phyloP scores from a whole-genome alignment of 2,329 filamentous ascomycete genomes.

The Orbilia brochopaga region DNA sequence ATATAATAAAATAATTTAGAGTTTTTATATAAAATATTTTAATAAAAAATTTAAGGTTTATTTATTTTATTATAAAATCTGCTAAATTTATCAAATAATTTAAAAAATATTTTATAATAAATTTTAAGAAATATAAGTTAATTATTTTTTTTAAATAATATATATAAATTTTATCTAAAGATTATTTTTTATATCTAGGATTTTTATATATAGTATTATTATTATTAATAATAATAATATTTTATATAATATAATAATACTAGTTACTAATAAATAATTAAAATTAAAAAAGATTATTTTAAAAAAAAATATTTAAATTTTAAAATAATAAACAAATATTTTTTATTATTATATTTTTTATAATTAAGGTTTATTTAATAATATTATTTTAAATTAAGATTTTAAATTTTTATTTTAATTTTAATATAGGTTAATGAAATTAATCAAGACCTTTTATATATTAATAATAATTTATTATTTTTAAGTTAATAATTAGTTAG shows the following conservation, averaged over 20 bases:
- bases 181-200: neutral
- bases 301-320: neutral
- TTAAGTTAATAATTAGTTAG: neutral
- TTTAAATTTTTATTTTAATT: neutral
- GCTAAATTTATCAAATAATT: neutral
- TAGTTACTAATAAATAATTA: neutral
- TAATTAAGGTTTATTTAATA: neutral
- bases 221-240: neutral
- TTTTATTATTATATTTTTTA: neutral
- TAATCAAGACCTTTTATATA: neutral
- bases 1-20: neutral
- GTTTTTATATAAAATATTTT: neutral
- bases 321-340: neutral
- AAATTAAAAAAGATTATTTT: constrained; percentile 1
- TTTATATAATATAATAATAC: neutral
- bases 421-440: neutral
- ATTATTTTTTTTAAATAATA: neutral
- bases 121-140: neutral
- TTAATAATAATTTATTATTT: neutral
- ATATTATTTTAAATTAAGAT: neutral
- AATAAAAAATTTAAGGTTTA: neutral
- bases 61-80: constrained; percentile 2
- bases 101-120: neutral
- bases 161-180: neutral
- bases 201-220: too few relatives aligned